phyloP scores from a whole-genome alignment of 2,329 filamentous ascomycete genomes.

The Lithohypha guttulata region DNA sequence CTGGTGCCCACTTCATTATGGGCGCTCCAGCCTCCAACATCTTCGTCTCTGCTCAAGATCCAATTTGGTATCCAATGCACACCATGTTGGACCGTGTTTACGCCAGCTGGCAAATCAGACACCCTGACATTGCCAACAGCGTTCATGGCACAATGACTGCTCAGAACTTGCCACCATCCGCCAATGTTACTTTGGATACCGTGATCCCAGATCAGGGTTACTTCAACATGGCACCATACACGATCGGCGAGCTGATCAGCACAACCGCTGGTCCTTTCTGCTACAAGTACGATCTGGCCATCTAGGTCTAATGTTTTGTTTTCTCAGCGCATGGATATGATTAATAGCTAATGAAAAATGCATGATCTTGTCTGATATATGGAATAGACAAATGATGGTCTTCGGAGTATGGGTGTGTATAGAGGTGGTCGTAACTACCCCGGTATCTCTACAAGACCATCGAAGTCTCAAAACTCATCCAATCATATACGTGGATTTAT shows the following conservation, averaged over 20 bases:
- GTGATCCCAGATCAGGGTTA: slow-evolving; percentile 18
- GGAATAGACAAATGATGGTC: too few species aligned
- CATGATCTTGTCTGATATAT: too few species aligned
- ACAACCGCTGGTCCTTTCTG: slow-evolving; percentile 23
- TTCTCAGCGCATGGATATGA: too few species aligned
- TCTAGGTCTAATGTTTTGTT: too few species aligned
- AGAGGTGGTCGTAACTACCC: too few species aligned
- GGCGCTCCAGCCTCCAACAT: slow-evolving; percentile 19
- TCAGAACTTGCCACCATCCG: slow-evolving; percentile 18
- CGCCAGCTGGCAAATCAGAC: slow-evolving; percentile 20
- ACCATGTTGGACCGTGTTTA: slow-evolving; percentile 21
- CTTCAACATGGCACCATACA: slow-evolving; percentile 11
- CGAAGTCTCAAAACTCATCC: too few species aligned
- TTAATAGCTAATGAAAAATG: too few species aligned
- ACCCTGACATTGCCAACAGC: slow-evolving; percentile 16
- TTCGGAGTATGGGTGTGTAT: too few species aligned
- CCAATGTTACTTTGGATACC: slow-evolving; percentile 21
- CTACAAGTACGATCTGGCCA: slow-evolving; percentile 21
- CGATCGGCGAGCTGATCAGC: slow-evolving; percentile 19
- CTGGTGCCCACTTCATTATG: slow-evolving; percentile 22
- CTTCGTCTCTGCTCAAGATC: slow-evolving; percentile 20
- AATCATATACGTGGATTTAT: too few species aligned
- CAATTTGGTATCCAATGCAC: slow-evolving; percentile 22
- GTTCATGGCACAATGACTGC: slow-evolving; percentile 20
- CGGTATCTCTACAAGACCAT: too few species aligned